phyloP scores from a whole-genome alignment of 805 yeast genomes.

The Wickerhamiella vanderwaltii region DNA sequence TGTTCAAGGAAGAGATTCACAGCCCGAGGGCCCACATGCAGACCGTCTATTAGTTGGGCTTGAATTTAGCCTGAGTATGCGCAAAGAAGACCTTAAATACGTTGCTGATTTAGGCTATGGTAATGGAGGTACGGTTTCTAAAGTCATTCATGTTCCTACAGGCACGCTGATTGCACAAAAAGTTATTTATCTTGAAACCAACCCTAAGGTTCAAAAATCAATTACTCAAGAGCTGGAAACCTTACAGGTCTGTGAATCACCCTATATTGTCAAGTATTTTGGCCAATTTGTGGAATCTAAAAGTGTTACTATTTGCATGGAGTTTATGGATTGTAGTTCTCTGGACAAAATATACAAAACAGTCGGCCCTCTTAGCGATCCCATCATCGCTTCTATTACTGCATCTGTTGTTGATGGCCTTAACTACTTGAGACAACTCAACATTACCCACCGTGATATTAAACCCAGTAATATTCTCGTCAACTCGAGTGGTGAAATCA shows the following conservation, averaged over 20 bases:
- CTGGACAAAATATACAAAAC: constrained; percentile 61
- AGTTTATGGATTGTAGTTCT: constrained; percentile 90
- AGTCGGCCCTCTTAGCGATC: constrained; percentile 53
- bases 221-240: constrained; percentile 80
- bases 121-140: constrained; percentile 83
- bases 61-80: constrained; percentile 41
- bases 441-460: constrained; percentile 90
- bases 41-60: constrained; percentile 35
- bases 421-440: constrained; percentile 65
- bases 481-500: constrained; percentile 75
- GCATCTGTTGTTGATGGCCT: constrained; percentile 70
- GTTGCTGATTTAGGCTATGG: constrained; percentile 81
- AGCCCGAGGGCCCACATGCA: constrained; percentile 20
- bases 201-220: constrained; percentile 65
- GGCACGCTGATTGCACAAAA: constrained; percentile 85
- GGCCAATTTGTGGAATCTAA: constrained; percentile 67
- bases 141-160: constrained; percentile 79
- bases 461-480: constrained; percentile 89
- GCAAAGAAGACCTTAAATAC: constrained; percentile 57
- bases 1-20: background rate
- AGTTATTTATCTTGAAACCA: constrained; percentile 73
- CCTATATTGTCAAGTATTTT: constrained; percentile 76
- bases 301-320: constrained; percentile 86
- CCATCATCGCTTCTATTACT: constrained; percentile 60
- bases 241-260: constrained; percentile 73